Evolutionary conservation across 306 rosid genomes (phyloP).

Genomic region (Gleditsia sinensis): DNA sequence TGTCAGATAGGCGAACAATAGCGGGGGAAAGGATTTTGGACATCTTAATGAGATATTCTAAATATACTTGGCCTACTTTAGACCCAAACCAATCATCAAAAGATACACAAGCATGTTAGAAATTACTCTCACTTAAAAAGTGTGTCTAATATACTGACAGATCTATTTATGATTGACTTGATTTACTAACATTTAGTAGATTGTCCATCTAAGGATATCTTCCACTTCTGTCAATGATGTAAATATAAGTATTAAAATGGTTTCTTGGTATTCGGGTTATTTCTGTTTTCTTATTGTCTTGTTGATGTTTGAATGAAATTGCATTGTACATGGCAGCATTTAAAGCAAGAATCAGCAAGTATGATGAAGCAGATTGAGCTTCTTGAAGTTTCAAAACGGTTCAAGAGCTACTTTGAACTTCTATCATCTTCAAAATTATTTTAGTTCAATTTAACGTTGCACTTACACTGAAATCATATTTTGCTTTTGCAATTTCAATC

Average conservation of each 20-base stretch:
- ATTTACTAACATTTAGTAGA: no score
- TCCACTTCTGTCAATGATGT: background rate
- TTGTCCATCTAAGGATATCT: background rate
- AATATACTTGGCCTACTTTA: no score
- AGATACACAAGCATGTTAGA: no score
- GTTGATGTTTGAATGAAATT: slow-evolving; percentile 19
- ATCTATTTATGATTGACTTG: no score
- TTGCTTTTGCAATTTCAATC: background rate
- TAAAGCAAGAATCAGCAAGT: slow-evolving; percentile 63
- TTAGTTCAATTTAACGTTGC: background rate
- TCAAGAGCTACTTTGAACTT: background rate
- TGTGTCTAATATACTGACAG: no score
- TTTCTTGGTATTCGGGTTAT: background rate
- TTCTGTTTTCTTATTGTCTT: background rate
- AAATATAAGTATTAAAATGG: background rate
- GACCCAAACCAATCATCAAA: no score
- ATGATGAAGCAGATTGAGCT: slow-evolving; percentile 70
- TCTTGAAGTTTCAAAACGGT: slow-evolving; percentile 82
- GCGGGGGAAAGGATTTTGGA: no score
- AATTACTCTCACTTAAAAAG: no score
- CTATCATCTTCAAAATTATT: background rate
- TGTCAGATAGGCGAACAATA: no score
- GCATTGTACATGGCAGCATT: slow-evolving; percentile 50
- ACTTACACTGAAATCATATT: background rate
- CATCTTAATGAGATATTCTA: no score